phyloP scores from a whole-genome alignment of 1,284 basidiomycete genomes.

The Puccinia sorghi region DNA sequence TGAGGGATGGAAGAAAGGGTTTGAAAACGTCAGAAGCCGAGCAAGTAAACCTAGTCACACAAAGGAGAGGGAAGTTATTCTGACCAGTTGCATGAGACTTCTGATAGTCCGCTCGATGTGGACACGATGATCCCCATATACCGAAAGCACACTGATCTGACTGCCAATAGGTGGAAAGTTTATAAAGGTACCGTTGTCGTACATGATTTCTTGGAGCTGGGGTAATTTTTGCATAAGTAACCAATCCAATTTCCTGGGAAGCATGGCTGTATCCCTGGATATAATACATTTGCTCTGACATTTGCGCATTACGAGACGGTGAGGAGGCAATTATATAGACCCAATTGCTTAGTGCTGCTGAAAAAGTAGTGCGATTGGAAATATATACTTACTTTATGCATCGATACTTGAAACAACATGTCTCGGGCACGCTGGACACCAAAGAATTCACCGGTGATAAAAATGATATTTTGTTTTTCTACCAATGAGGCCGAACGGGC shows the following conservation, averaged over 20 bases:
- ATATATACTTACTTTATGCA: constrained; percentile 81
- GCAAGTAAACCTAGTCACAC: too few species aligned
- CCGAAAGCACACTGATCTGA: constrained; percentile 85
- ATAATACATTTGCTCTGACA: constrained; percentile 81
- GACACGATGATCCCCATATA: constrained; percentile 90
- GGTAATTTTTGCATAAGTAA: constrained; percentile 90
- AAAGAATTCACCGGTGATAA: constrained; percentile 97
- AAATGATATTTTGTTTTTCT: constrained; percentile 73
- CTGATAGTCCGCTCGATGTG: constrained; percentile 93
- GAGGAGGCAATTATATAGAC: not conserved
- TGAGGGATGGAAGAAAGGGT: constrained; percentile 45
- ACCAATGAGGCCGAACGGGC: constrained; percentile 59
- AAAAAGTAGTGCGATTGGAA: not conserved
- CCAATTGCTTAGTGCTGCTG: not conserved
- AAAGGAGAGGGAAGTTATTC: not conserved
- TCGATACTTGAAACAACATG: constrained; percentile 85
- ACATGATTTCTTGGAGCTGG: constrained; percentile 86
- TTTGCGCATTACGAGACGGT: not conserved
- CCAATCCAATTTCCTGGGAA: constrained; percentile 97
- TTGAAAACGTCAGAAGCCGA: not conserved
- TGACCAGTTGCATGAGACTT: constrained; percentile 85
- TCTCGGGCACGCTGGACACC: constrained; percentile 91
- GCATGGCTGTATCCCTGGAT: constrained; percentile 86
- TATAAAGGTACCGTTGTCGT: constrained; percentile 93
- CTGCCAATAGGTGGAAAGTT: constrained; percentile 88